phyloP scores from a whole-genome alignment of 2,329 filamentous ascomycete genomes.

The Aspergillus melleus region DNA sequence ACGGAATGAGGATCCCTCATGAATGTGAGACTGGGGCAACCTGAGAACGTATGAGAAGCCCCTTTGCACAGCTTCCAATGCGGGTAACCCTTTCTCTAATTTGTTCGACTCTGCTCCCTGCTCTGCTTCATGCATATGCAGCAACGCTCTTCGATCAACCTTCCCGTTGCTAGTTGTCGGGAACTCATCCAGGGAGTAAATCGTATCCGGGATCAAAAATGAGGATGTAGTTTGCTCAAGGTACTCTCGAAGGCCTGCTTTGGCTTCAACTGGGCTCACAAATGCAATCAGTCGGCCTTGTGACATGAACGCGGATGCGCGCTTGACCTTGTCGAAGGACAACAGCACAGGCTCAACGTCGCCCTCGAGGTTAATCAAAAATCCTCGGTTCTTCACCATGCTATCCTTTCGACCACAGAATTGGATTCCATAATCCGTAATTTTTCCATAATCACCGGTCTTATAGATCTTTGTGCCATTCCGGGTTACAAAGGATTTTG shows the following conservation, averaged over 20 bases:
- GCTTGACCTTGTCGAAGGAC: conserved; percentile 11
- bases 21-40: not conserved
- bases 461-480: conserved; percentile 20
- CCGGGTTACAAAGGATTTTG: conserved; percentile 16
- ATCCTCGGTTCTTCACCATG: conserved; percentile 37
- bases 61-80: not conserved
- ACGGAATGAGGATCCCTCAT: not conserved
- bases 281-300: conserved; percentile 4
- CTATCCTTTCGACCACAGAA: conserved; percentile 31
- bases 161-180: conserved; percentile 9
- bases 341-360: conserved; percentile 31
- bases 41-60: not conserved
- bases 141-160: conserved; percentile 1
- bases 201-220: conserved; percentile 13
- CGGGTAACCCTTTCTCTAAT: not conserved
- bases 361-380: conserved; percentile 36
- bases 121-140: not conserved
- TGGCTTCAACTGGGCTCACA: not conserved
- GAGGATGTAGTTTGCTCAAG: conserved; percentile 8
- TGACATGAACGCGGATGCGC: conserved; percentile 13
- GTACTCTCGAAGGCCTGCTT: not conserved
- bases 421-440: conserved; percentile 17
- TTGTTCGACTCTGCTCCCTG: not conserved
- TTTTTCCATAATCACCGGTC: conserved; percentile 19
- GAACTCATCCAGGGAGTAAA: conserved; percentile 2